Base-by-base conservation (phyloP, 176 grass and related monocot genomes). In the Urochloa ruziziensis region DNA sequence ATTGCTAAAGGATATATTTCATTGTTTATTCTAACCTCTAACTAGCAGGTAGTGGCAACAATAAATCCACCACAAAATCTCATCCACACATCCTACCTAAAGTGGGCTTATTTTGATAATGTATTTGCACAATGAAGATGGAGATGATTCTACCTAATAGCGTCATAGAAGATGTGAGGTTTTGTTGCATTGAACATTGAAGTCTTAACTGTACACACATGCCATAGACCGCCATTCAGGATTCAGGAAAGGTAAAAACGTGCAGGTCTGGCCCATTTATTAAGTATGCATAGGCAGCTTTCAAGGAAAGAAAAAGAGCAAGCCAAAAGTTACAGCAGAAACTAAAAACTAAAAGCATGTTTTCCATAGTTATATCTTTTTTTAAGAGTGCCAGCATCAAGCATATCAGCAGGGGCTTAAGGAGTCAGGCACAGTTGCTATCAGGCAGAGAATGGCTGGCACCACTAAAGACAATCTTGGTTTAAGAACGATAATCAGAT, bases 161-260 rank as follows among this genome's bases (percentile, higher is more conserved):
- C 34, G 72, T 46, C 40, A 46, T 3, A 59, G 6, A 3, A 88
- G 72, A 1, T n/a, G n/a, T n/a, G 71, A 2, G 63, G 42, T 52
- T 61, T 12, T 62, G 24, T 70, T 62, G 67, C 52, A 35, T 8
- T 62, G n/a, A 33, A 51, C 63, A 51, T 6, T 67, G 19, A 36
- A 49, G 66, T 27, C 10, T 61, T 60, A 43, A 14, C 19, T 74
- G 51, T 48, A 49, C 39, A 7, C 5, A 23, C 25, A 15, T 58
- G 53, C 4, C 63, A 43, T 6, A 37, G 35, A 3, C 35, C 35
- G 37, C 6, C 19, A 19, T 66, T 57, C 58, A 73, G 27, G 2
- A 75, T 53, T 75, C 52, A 85, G 32, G 18, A 81, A 70, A 69
- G 85, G 68, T 29, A 71, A 48, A 83, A 75, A 17, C 7, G 19